Base-by-base conservation (phyloP, 768 basidiomycete genomes). In the Mycena crocata region DNA sequence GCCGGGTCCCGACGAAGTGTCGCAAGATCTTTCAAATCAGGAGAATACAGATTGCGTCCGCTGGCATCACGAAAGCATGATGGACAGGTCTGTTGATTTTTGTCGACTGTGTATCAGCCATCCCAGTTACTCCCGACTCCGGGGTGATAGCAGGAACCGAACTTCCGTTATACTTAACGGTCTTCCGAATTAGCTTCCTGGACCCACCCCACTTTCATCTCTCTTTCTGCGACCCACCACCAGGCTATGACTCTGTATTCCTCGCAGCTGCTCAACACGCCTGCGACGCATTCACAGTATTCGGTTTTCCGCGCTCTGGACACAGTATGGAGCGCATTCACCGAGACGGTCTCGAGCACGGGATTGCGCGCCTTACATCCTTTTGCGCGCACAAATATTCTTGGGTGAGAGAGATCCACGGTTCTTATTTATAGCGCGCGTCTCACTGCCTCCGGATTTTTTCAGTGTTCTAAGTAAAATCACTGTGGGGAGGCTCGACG, bases 191-290 rank as follows among this genome's bases (percentile, higher is more conserved):
- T 21, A n/a, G 26, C 45, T 45, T 28, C 17, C 26, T 10, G n/a
- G 21, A 35, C 34, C 21, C 49, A 14, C 48, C 35, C 8, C 42
- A 23, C 45, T 26, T 26, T 21, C 24, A 21, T 28, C 24, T 7
- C 24, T 28, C 45, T 6, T 28, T 26, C 24, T 28, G 24, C 8
- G 10, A 28, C 45, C 24, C 48, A n/a, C n/a, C n/a, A n/a, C n/a
- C n/a, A n/a, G n/a, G n/a, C 34, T 12, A 62, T 67, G 65, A 54
- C 65, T 39, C 35, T 67, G 24, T 62, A 70, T 39, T 63, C 65
- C 7, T 66, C 69, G 23, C 69, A 70, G 42, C 69, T 70, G 19
- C 57, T 70, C 37, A 52, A 56, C 12, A 70, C 69, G 17, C 62
- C 65, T 5, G 42, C 69, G 15, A 64, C 69, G 34, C 69, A 70